Base-by-base conservation (phyloP, 352 stramenopile species). In the Phytopythium helicoides region DNA sequence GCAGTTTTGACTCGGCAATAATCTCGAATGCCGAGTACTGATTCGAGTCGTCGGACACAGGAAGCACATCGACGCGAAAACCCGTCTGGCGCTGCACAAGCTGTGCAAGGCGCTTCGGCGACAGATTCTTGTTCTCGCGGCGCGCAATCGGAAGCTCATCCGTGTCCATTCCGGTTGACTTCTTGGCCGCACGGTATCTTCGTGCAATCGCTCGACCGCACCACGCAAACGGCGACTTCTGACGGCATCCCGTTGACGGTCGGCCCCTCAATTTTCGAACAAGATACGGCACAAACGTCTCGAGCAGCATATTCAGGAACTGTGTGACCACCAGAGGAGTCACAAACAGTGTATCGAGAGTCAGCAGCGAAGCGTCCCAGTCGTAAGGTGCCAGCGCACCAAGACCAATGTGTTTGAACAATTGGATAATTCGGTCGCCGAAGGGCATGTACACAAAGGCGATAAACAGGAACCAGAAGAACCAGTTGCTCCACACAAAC, bases 401-500 rank as follows among this genome's bases (percentile, higher is more conserved):
- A 18, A 92, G 58, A 0, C 76, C 68, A 18, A 83, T 33, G 3
- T 60, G 58, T 18, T 76, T 66, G 28, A 92, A 78, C 19, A 87
- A 71, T 37, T 60, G 50, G 22, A 94, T 41, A 33, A 94, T 89
- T 18, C 62, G 49, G 33, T 81, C 74, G 8, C 86, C 86, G 58
- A 94, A 96, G 22, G 86, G 86, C 51, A 96, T 36, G 62, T 96
- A 96, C n/a, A 96, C 80, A 52, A 96, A 96, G 22, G 86, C 87
- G 18, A 96, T 71, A 47, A 94, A 94, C 3, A 96, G 58, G 51
- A 94, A 96, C 86, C 86, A 96, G 53, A 94, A 94, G 63, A 96
- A 96, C 86, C 86, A 94, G 65, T 96, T 96, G 61, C 84, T 93
- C 86, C 86, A 96, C 33, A 94, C 84, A 47, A 96, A 96, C 9